Base-by-base conservation (phyloP, 1,284 basidiomycete genomes). In the Rhodotorula sp. region DNA sequence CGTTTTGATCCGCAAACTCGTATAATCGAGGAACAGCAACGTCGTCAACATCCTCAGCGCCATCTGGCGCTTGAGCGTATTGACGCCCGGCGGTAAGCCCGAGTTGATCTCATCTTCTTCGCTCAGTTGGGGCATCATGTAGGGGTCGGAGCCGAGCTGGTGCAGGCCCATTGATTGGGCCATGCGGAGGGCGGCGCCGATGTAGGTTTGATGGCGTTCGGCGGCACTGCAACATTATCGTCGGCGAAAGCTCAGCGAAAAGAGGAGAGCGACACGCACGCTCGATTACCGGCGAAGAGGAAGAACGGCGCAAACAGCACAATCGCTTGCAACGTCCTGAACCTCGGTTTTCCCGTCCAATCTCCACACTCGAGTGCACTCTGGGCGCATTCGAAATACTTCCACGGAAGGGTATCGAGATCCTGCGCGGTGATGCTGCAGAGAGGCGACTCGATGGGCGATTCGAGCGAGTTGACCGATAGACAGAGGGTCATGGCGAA, bases 81-180 rank as follows among this genome's bases (percentile, higher is more conserved):
- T 76, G 48, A 34, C 51, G 11, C 75, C 75, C 0, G 75, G 74
- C 28, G 75, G 75, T 4, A 75, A 57, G 0, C 74, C 74, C 8
- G 74, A 67, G 28, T 74, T 70, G 48, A 73, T 71, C 16, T 71
- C 70, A 51, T 53, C 51, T 6, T 61, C 60, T 26, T 53, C 51
- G 13, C 6, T 24, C 11, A 53, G 22, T 6, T 67, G 64, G 1
- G 75, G 75, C 75, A 76, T 76, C 34, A 40, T 64, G 1, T 40
- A 6, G 4, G 64, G 46, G 40, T 74, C 56, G 10, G 58, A 48
- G 2, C 74, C 74, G 10, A 76, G 62, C 22, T 59, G 61, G 55
- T 76, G 72, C 31, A 76, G 51, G 1, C 72, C 72, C 30, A 76
- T 37, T 11, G 69, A 52, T 48, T 76, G 75, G 3, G 75, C 74